A percentile compares a stretch with the other conserved stretches of the same genome.
These are phyloP conservation scores for Picea sitchensis DNA, from an alignment of 75 land plant genomes.

Conservation along the genomic window DNA sequence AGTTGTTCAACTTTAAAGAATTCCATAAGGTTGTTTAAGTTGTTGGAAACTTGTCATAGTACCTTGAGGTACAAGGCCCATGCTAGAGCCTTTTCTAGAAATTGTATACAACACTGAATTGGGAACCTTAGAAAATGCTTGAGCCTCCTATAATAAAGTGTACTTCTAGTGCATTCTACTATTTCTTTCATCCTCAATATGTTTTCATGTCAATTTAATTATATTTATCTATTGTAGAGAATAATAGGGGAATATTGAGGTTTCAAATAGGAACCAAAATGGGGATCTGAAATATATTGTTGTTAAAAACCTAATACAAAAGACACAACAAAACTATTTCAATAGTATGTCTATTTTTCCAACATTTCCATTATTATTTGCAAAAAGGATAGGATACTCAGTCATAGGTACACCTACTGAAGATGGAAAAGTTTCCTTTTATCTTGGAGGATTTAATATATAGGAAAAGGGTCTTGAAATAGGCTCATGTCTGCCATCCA, in stretches of 20 bases:
- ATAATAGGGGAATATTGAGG: background rate
- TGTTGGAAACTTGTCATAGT: constrained; percentile 1
- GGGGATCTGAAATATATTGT: constrained; percentile 1
- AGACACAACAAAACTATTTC: constrained; percentile 10
- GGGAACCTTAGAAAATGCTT: background rate
- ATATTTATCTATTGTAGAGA: background rate
- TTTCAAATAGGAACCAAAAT: background rate
- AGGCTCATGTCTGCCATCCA: too few relatives aligned
- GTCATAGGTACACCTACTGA: too few relatives aligned
- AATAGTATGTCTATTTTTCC: constrained; percentile 11
- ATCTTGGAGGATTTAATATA: too few relatives aligned
- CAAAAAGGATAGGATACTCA: background rate
- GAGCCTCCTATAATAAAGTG: constrained; percentile 18
- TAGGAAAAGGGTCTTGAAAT: too few relatives aligned
- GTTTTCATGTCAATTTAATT: constrained; percentile 4
- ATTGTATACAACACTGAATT: background rate
- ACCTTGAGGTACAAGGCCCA: background rate
- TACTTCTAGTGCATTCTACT: constrained; percentile 21
- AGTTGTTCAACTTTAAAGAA: background rate
- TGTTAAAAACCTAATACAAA: background rate
- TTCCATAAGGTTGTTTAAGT: background rate
- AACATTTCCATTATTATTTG: background rate
- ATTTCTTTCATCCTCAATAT: constrained; percentile 16
- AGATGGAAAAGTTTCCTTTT: too few relatives aligned
- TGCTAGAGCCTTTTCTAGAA: background rate